phyloP scores from a whole-genome alignment of 2,329 filamentous ascomycete species.

The Colletotrichum incanum region DNA sequence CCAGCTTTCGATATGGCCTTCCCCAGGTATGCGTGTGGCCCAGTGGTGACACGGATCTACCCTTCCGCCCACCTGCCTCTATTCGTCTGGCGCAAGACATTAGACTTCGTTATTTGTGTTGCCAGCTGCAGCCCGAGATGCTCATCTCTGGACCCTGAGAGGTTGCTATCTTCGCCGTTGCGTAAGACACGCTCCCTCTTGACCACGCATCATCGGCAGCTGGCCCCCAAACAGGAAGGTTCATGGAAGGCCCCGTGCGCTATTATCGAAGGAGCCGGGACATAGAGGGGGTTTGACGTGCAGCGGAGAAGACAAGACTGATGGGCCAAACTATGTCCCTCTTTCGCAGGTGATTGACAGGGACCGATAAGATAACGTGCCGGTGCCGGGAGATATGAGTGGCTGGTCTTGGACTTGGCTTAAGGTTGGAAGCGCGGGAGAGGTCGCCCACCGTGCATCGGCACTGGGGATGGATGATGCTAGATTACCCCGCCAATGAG shows the following conservation, averaged over 20 bases:
- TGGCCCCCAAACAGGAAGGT: conserved; percentile 42
- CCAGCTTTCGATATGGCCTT: conserved; percentile 16
- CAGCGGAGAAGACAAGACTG: conserved; percentile 32
- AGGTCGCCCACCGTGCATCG: conserved; percentile 31
- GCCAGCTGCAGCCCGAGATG: conserved; percentile 13
- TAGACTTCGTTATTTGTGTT: conserved; percentile 9
- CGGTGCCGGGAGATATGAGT: conserved; percentile 35
- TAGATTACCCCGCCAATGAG: conserved; percentile 38
- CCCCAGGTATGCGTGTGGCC: neutral
- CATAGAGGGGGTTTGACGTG: conserved; percentile 33
- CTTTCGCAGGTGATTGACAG: conserved; percentile 35
- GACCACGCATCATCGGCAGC: conserved; percentile 36
- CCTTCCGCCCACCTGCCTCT: conserved; percentile 31
- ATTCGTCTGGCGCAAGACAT: conserved; percentile 36
- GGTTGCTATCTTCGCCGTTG: conserved; percentile 2
- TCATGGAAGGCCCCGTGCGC: conserved; percentile 25
- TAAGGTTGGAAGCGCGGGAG: conserved; percentile 7
- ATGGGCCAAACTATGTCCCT: neutral
- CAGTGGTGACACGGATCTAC: conserved; percentile 9
- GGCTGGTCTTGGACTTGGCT: conserved; percentile 31
- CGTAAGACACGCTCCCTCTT: neutral
- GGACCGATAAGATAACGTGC: conserved; percentile 44
- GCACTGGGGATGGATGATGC: conserved; percentile 21
- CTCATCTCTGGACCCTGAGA: neutral
- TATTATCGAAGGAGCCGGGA: conserved; percentile 13